Evolutionary conservation across 768 basidiomycete genomes (phyloP), one percentile per base, ranked within the genome.

Genomic region (Phanerodontia chrysosporium): DNA sequence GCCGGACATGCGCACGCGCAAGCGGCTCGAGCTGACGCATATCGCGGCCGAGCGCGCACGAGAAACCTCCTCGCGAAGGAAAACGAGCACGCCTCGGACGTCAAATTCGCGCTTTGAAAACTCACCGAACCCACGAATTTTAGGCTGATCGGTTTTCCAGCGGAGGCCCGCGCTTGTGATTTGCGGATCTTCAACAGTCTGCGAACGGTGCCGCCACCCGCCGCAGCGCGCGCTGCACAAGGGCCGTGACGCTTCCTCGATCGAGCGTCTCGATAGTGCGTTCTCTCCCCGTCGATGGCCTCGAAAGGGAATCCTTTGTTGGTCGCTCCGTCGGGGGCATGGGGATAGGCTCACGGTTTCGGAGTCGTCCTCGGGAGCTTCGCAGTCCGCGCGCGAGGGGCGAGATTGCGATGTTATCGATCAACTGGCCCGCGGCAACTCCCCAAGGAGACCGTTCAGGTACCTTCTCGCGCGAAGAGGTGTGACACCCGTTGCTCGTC

Each of bases 331-430:
- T 39, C 16, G n/a, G 25, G n/a, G 52, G 52, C 32, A 42, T 53
- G 52, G 32, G 52, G 52, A 53, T 53, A 53, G 39, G 52, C 52
- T 53, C 36, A 42, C 21, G 35, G 39, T 36, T 53, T 53, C 52
- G 52, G 32, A 35, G 52, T 14, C 35, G 32, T 39, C 36, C 35
- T 25, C 52, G 52, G 52, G 39, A 39, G 46, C 28, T 27, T 25
- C 35, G 52, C 49, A n/a, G 22, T 32, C 18, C 35, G 39, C 39
- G 39, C 32, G 30, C 51, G n/a, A n/a, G n/a, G 24, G 35, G 52
- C 44, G 25, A 58, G 56, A 61, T 58, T 45, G 32, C 56, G 60
- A 61, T 61, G 60, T 58, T 58, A 61, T 61, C 60, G 60, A 61
- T 58, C 36, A 53, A 25, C 52, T 28, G 32, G 60, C 27, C 18